A percentile compares a stretch with the other conserved stretches of the same genome.
phyloP scores from a whole-genome alignment of 768 basidiomycete genomes.

The Daedaleopsis sinensis region DNA sequence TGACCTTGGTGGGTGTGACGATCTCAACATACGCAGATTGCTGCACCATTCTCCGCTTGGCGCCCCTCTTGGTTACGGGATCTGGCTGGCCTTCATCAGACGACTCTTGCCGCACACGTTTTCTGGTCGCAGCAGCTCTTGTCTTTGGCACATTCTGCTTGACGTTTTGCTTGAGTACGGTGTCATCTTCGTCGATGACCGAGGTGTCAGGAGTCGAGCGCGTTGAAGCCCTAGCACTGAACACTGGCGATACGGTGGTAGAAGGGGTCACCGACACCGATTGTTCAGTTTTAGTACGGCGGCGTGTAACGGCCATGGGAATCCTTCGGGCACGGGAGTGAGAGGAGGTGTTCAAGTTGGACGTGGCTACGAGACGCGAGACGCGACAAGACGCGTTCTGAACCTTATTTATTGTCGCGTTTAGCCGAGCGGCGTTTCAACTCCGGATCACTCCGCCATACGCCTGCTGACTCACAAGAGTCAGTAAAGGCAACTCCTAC shows the following conservation, averaged over 20 bases:
- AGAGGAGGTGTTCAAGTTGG: conserved; percentile 9
- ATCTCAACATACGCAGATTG: conserved; percentile 29
- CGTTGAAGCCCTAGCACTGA: conserved; percentile 50
- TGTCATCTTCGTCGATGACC: conserved; percentile 29
- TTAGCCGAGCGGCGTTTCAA: conserved; percentile 11
- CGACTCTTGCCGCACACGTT: conserved; percentile 14
- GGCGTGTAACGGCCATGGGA: conserved; percentile 25
- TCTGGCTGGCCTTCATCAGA: conserved; percentile 11
- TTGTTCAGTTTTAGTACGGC: conserved; percentile 31
- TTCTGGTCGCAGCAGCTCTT: conserved; percentile 19
- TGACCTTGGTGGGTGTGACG: conserved; percentile 20
- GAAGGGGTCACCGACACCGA: conserved; percentile 40
- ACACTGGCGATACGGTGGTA: conserved; percentile 51
- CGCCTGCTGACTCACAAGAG: not conserved
- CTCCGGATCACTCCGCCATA: not conserved
- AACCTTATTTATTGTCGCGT: conserved; percentile 33
- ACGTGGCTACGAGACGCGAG: conserved; percentile 21
- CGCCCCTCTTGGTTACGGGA: conserved; percentile 7
- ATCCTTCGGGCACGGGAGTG: not conserved
- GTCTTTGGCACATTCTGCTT: not conserved
- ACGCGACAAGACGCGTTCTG: conserved; percentile 26
- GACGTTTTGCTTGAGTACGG: conserved; percentile 3
- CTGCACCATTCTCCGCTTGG: conserved; percentile 25
- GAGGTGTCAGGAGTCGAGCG: conserved; percentile 59
- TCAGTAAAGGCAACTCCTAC: not conserved